Evolutionary conservation across 192 early-diverging fungal species (phyloP).

Genomic region (Coemansia sp.): DNA sequence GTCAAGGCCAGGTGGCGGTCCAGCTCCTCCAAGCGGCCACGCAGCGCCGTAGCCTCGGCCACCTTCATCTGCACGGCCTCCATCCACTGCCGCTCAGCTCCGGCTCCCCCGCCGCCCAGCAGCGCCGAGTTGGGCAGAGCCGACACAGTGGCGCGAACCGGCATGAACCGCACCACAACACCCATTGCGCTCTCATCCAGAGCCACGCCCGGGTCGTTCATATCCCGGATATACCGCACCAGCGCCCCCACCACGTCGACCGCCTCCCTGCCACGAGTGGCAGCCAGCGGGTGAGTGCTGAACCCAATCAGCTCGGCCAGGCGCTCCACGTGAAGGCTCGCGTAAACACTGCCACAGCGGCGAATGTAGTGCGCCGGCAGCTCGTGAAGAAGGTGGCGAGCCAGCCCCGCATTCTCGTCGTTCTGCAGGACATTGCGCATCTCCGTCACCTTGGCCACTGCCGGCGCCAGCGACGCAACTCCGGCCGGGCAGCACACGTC

Average conservation of each 20-base stretch:
- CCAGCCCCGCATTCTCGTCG: constrained; percentile 32
- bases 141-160: constrained; percentile 7
- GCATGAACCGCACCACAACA: constrained; percentile 18
- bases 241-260: constrained; percentile 8
- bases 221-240: constrained; percentile 26
- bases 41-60: constrained; percentile 14
- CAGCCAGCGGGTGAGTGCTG: constrained; percentile 18
- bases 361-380: constrained; percentile 33
- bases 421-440: constrained; percentile 7
- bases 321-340: constrained; percentile 16
- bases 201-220: constrained; percentile 24
- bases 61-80: constrained; percentile 12
- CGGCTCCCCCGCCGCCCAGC: not conserved
- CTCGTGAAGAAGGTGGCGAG: not conserved
- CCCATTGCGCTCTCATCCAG: not conserved
- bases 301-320: constrained; percentile 31
- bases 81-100: constrained; percentile 26
- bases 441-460: not conserved
- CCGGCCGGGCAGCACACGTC: constrained; percentile 19
- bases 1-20: constrained; percentile 47
- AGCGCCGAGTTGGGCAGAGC: constrained; percentile 3
- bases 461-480: not conserved
- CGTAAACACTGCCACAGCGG: constrained; percentile 18
- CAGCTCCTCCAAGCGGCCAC: constrained; percentile 11
- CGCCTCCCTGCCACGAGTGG: not conserved